Conservation (phyloP, 345 rosid genomes). For the Salix viminalis region DNA sequence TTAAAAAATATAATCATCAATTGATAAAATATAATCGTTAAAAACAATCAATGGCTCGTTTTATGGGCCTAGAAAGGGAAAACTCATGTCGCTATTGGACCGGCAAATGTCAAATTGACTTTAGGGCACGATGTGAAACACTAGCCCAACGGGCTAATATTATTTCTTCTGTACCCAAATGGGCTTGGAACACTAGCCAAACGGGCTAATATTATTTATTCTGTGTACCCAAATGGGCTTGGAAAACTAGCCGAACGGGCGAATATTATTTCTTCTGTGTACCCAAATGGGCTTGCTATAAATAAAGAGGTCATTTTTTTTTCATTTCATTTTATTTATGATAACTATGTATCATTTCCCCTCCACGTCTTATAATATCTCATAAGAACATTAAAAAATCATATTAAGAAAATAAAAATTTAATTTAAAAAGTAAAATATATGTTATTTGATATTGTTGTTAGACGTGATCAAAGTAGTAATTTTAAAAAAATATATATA, state of each 20-base stretch:
- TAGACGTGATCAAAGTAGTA: too few relatives aligned
- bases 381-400: too few relatives aligned
- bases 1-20: too few relatives aligned
- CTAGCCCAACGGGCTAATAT: background rate
- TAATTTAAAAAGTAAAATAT: too few relatives aligned
- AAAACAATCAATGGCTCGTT: too few relatives aligned
- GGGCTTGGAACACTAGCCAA: background rate
- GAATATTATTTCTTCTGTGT: background rate
- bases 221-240: background rate
- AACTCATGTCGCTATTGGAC: too few relatives aligned
- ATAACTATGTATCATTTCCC: background rate
- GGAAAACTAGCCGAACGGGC: too few relatives aligned
- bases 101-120: background rate
- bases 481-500: too few relatives aligned
- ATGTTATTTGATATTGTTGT: too few relatives aligned
- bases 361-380: background rate
- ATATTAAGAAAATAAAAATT: too few relatives aligned
- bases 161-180: background rate
- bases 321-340: background rate
- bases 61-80: too few relatives aligned
- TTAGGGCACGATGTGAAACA: background rate
- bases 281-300: background rate
- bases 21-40: too few relatives aligned
- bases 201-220: background rate
- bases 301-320: background rate